These are phyloP conservation scores for Triadica sebifera DNA, from an alignment of 345 rosid species.

Conservation along the genomic window DNA sequence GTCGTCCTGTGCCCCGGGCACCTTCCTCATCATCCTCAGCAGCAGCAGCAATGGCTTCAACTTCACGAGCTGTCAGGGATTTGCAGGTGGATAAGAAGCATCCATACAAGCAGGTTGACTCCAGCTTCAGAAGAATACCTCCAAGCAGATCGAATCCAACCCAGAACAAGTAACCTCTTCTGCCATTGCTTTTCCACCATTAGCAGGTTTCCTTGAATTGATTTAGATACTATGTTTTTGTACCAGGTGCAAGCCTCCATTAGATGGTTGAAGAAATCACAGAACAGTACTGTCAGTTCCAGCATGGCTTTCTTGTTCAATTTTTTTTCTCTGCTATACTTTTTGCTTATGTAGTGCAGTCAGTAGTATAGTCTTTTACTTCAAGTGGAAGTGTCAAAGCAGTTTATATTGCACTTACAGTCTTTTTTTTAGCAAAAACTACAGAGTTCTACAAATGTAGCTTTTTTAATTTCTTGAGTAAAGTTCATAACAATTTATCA, in stretches of 20 bases:
- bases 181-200: slow-evolving; percentile 17
- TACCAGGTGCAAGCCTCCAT: slow-evolving; percentile 37
- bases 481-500: background rate
- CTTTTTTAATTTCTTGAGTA: slow-evolving; percentile 1
- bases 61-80: slow-evolving; percentile 25
- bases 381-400: background rate
- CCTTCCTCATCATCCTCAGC: background rate
- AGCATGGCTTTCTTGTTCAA: background rate
- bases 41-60: background rate
- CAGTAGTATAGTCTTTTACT: slow-evolving; percentile 9
- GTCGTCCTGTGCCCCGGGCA: slow-evolving; percentile 23
- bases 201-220: slow-evolving; percentile 7
- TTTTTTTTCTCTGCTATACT: background rate
- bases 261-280: slow-evolving; percentile 20
- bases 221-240: slow-evolving; percentile 11
- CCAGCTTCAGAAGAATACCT: slow-evolving; percentile 67
- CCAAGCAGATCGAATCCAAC: slow-evolving; percentile 68
- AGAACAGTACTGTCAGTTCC: too few species aligned
- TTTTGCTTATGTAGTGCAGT: slow-evolving; percentile 7
- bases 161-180: slow-evolving; percentile 45
- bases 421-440: slow-evolving; percentile 2
- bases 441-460: background rate
- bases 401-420: slow-evolving; percentile 13
- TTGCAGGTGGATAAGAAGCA: background rate
- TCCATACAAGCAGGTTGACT: slow-evolving; percentile 35